Evolutionary conservation across 768 basidiomycete species (phyloP).

Genomic region (Lyophyllum semitale): DNA sequence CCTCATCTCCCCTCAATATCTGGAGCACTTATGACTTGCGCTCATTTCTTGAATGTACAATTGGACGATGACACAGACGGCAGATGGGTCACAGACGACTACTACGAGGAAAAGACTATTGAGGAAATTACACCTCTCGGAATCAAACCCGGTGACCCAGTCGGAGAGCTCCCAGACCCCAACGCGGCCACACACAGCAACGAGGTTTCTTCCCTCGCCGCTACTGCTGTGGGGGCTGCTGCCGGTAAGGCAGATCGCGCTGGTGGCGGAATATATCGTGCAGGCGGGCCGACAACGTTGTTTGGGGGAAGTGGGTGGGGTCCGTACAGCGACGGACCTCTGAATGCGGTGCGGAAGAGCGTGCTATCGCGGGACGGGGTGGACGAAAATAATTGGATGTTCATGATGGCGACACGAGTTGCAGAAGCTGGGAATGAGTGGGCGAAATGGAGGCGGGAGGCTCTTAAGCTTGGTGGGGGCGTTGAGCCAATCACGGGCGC

Average conservation of each 20-base stretch:
- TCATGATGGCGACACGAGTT: slow-evolving; percentile 68
- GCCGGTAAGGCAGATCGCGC: slow-evolving; percentile 44
- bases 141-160: slow-evolving; percentile 77
- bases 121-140: slow-evolving; percentile 81
- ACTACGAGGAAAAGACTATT: slow-evolving; percentile 85
- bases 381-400: slow-evolving; percentile 93
- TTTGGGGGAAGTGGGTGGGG: slow-evolving; percentile 86
- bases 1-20: background rate
- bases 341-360: slow-evolving; percentile 83
- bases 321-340: slow-evolving; percentile 85
- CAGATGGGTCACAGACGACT: slow-evolving; percentile 92
- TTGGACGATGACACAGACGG: slow-evolving; percentile 61
- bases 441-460: slow-evolving; percentile 57
- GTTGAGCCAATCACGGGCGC: slow-evolving; percentile 30
- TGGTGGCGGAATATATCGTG: slow-evolving; percentile 75
- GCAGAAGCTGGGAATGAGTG: slow-evolving; percentile 66
- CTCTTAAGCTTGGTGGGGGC: slow-evolving; percentile 50
- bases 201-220: slow-evolving; percentile 41
- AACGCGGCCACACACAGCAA: slow-evolving; percentile 53
- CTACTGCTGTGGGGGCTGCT: slow-evolving; percentile 32
- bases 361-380: slow-evolving; percentile 79
- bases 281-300: slow-evolving; percentile 90
- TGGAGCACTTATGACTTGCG: background rate
- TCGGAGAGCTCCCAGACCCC: slow-evolving; percentile 82
- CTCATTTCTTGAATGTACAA: background rate